phyloP scores from a whole-genome alignment of 129 eudicot species.

The Logfia minima region DNA sequence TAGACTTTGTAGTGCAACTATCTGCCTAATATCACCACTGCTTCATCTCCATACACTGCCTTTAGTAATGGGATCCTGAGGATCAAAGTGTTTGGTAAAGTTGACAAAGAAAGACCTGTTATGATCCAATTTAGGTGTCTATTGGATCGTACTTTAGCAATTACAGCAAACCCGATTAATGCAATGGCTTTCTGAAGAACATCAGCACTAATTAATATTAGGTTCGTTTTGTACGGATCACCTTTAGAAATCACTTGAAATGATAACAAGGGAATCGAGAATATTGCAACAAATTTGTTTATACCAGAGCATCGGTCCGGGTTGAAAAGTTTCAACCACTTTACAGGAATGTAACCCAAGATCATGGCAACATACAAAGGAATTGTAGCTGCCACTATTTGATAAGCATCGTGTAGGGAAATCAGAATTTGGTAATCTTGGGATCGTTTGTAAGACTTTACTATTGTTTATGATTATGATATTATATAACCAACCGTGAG shows the following conservation, averaged over 20 bases:
- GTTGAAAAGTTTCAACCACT: slow-evolving; percentile 63
- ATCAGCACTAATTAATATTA: slow-evolving; percentile 64
- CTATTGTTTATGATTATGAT: slow-evolving; percentile 19
- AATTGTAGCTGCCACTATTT: slow-evolving; percentile 50
- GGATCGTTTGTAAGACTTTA: slow-evolving; percentile 7
- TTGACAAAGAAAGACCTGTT: slow-evolving; percentile 69
- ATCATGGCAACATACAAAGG: slow-evolving; percentile 75
- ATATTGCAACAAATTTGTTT: slow-evolving; percentile 76
- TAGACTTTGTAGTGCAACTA: slow-evolving; percentile 70
- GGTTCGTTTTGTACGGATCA: slow-evolving; percentile 68
- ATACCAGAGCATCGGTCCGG: slow-evolving; percentile 70
- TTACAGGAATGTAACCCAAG: slow-evolving; percentile 57
- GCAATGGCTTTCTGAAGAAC: slow-evolving; percentile 65
- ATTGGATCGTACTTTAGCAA: slow-evolving; percentile 49
- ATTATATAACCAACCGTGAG: slow-evolving; percentile 28
- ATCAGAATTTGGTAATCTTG: slow-evolving; percentile 42
- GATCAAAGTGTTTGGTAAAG: slow-evolving; percentile 77
- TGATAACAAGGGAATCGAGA: slow-evolving; percentile 71
- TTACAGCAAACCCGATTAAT: slow-evolving; percentile 34
- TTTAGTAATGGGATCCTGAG: slow-evolving; percentile 67
- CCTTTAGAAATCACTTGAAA: slow-evolving; percentile 61
- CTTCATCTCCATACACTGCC: slow-evolving; percentile 72
- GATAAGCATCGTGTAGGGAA: slow-evolving; percentile 49
- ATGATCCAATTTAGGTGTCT: slow-evolving; percentile 68
- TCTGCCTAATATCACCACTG: slow-evolving; percentile 55